Conservation (phyloP, 495 filamentous ascomycete species). For the Pyrenula massariospora region DNA sequence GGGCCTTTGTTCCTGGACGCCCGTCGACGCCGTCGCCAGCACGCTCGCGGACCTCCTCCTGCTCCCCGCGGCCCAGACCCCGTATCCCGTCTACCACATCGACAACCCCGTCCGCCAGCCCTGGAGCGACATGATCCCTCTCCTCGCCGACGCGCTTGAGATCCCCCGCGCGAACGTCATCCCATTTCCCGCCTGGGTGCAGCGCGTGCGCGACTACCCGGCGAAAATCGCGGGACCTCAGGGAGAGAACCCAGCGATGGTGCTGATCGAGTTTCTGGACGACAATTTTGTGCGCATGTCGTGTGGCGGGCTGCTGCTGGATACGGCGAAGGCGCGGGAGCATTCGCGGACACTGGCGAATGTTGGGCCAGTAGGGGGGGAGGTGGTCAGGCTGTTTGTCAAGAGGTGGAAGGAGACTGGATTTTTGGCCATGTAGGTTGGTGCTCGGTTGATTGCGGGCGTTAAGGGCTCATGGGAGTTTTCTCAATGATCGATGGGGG, state of each 20-base stretch:
- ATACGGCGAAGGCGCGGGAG: conserved; percentile 21
- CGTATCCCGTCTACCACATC: conserved; percentile 39
- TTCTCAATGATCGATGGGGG: too few species aligned
- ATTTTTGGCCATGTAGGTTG: conserved; percentile 9
- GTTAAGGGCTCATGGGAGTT: too few species aligned
- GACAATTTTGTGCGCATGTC: conserved; percentile 39
- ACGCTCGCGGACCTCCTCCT: conserved; percentile 26
- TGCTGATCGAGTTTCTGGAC: conserved; percentile 37
- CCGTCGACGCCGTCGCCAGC: conserved; percentile 32
- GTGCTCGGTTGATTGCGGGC: too few species aligned
- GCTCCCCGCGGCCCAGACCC: conserved; percentile 3
- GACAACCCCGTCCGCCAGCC: conserved; percentile 40
- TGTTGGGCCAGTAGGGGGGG: conserved; percentile 24
- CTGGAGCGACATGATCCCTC: conserved; percentile 27
- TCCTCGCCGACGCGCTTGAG: conserved; percentile 28
- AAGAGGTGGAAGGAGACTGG: conserved; percentile 26
- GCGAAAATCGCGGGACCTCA: conserved; percentile 10
- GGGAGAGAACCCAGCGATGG: conserved; percentile 32
- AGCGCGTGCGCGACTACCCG: conserved; percentile 22
- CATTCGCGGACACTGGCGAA: conserved; percentile 27
- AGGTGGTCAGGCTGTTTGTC: conserved; percentile 27
- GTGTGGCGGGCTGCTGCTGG: conserved; percentile 37
- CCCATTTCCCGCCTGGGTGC: conserved; percentile 35
- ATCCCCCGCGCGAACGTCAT: conserved; percentile 24
- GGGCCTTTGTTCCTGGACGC: conserved; percentile 33